Evolutionary conservation across 805 yeast species (phyloP), one percentile per base, ranked within the genome.

Genomic region (Yarrowia sp.): DNA sequence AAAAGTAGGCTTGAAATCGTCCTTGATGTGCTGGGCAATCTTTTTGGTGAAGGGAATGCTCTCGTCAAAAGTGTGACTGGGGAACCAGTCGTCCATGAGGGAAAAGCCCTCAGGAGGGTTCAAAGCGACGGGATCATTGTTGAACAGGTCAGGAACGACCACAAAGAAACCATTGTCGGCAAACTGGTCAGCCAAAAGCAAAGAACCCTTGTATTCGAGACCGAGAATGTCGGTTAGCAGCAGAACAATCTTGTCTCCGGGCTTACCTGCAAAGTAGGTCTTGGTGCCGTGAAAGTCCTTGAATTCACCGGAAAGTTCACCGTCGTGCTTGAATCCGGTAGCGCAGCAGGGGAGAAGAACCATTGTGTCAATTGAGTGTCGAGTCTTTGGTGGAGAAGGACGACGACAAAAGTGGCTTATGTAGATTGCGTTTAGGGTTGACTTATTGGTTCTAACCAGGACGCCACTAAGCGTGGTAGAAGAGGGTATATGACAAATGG

Each of bases 101-200:
- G 65, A 68, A 36, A 70, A 69, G 43, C 67, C 68, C 42, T 64
- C 69, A 31, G 67, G 67, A 38, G 66, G 66, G 41, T 65, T 65
- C 45, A 68, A 71, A 28, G 79, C 80, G 43, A 80, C 79, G 53
- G 84, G 81, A 60, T 82, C 86, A 39, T 83, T 84, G 33, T 82
- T 75, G 69, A 90, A 80, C 66, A 89, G 79, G 74, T 91, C 97
- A n/a, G 96, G 96, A 38, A 87, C 76, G 53, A 87, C 78, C 0
- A 88, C 92, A 48, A 81, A 83, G 77, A 81, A 90, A 28, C 90
- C 90, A 8, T 74, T 74, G 57, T 75, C 75, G 51, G 92, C 89
- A 67, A 88, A 83, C 64, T 72, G 69, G 65, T 76, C 81, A 44
- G 81, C 78, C n/a, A 76, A 51, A 36, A 92, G 79, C 70, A 81